Base-by-base conservation (phyloP, 2,329 filamentous ascomycete genomes). In the Diatrype stigma region DNA sequence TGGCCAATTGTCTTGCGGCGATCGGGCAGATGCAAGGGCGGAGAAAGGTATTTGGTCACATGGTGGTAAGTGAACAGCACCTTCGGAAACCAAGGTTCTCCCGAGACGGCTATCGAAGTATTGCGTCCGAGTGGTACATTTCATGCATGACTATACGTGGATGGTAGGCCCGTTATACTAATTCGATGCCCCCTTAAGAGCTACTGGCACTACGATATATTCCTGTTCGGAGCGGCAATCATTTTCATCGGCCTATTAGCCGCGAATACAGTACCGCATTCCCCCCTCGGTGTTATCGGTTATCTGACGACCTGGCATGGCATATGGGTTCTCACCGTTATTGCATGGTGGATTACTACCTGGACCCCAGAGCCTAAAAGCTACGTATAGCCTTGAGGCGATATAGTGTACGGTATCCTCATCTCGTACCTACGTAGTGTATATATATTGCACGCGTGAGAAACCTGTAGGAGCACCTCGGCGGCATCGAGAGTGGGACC, bases 281-380 rank as follows among this genome's bases (percentile, higher is more conserved):
- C 45, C 28, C 52, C 54, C 28, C 50, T 56, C 46, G 50, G 52
- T 11, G 45, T 35, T 11, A 17, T 35, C 2, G 54, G 54, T 5
- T 52, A 48, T 26, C 21, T 56, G 14, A 26, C 54, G 6, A 55
- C 37, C 23, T 56, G 54, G 54, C 52, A 56, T 38, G 52, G 54
- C 12, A 56, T 56, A 50, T 56, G 54, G 54, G 40, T 56, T 50
- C 34, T 56, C 32, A 54, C 55, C 12, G 44, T 47, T 21, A 47
- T 47, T 34, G 50, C 48, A n/a, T 48, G 52, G 28, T 56, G 50
- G 52, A 50, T 56, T 42, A 46, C 52, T 21, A 54, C 46, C 6
- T 53, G 50, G 52, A 26, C 42, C 12, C 50, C 54, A 11, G 54
- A 54, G 32, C 26, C 52, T 5, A 34, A 48, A 17, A 52, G 32